These are phyloP conservation scores for Deinandra increscens DNA, from an alignment of 129 eudicot genomes.

Conservation along the genomic window DNA sequence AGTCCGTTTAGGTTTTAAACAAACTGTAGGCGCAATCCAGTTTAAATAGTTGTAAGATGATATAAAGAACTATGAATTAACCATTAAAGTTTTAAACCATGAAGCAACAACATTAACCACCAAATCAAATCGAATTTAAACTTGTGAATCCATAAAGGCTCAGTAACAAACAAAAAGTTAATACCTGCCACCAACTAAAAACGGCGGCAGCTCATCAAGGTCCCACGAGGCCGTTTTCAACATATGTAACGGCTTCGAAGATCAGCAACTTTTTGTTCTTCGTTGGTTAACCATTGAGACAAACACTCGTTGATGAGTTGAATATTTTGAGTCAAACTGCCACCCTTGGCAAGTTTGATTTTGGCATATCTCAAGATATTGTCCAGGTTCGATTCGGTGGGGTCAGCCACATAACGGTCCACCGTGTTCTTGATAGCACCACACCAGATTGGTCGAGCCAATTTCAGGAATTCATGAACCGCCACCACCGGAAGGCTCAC, in stretches of 20 bases:
- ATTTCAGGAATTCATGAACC: slow-evolving; percentile 62
- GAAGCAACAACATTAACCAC: slow-evolving; percentile 2
- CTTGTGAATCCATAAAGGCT: not conserved
- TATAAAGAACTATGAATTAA: not conserved
- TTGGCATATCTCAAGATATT: slow-evolving; percentile 47
- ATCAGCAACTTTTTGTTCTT: slow-evolving; percentile 53
- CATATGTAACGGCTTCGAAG: slow-evolving; percentile 48
- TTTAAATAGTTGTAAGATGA: not conserved
- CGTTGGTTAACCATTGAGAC: slow-evolving; percentile 60
- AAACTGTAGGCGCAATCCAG: not conserved
- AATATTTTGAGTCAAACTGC: slow-evolving; percentile 13
- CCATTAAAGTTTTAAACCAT: not conserved
- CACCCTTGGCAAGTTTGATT: slow-evolving; percentile 30
- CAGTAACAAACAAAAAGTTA: slow-evolving; percentile 6
- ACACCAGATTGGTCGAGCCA: slow-evolving; percentile 89
- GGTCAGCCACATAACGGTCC: slow-evolving; percentile 55
- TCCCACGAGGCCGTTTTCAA: slow-evolving; percentile 23
- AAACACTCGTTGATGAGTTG: slow-evolving; percentile 55
- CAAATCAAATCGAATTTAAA: not conserved
- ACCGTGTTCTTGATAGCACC: slow-evolving; percentile 54
- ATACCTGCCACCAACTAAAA: slow-evolving; percentile 8
- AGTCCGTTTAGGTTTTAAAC: not conserved
- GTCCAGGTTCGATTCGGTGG: slow-evolving; percentile 65
- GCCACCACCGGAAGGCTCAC: slow-evolving; percentile 68
- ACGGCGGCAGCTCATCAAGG: slow-evolving; percentile 14